phyloP scores from a whole-genome alignment of 2,329 filamentous ascomycete species.

The Fusarium lateritium region DNA sequence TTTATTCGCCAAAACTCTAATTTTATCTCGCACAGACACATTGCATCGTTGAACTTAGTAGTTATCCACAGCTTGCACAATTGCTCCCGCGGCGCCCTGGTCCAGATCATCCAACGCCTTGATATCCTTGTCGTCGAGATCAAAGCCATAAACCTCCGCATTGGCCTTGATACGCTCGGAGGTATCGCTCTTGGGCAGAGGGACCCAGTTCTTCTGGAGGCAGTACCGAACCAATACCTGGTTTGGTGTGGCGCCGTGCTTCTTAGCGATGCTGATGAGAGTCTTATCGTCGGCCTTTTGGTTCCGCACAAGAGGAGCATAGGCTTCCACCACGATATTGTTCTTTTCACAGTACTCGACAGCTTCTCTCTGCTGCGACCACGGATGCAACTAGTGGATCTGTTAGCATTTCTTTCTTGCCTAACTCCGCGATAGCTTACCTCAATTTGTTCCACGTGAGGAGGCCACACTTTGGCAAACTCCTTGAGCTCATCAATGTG shows the following conservation, averaged over 20 bases:
- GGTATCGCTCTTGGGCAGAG: conserved; percentile 75
- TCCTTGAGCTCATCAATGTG: conserved; percentile 77
- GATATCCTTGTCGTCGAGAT: conserved; percentile 71
- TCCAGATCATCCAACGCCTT: conserved; percentile 45
- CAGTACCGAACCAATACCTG: conserved; percentile 78
- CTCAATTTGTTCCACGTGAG: conserved; percentile 80
- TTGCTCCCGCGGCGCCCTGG: conserved; percentile 41
- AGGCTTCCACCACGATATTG: conserved; percentile 69
- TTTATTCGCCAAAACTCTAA: background rate
- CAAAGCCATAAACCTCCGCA: conserved; percentile 72
- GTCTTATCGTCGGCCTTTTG: conserved; percentile 65
- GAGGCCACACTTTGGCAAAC: conserved; percentile 75
- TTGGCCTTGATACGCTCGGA: conserved; percentile 72
- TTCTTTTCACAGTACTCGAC: conserved; percentile 77
- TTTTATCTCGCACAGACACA: background rate
- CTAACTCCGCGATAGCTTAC: conserved; percentile 55
- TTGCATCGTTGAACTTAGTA: conserved; percentile 8
- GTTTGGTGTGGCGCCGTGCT: conserved; percentile 70
- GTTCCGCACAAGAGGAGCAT: conserved; percentile 54
- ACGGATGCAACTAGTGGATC: conserved; percentile 76
- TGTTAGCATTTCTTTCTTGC: conserved; percentile 58
- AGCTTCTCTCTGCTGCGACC: conserved; percentile 66
- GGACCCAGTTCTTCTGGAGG: conserved; percentile 77
- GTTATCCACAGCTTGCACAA: conserved; percentile 43
- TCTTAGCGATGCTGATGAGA: conserved; percentile 69